Conservation (phyloP, 2,329 filamentous ascomycete genomes). For the Fusarium devonianum region DNA sequence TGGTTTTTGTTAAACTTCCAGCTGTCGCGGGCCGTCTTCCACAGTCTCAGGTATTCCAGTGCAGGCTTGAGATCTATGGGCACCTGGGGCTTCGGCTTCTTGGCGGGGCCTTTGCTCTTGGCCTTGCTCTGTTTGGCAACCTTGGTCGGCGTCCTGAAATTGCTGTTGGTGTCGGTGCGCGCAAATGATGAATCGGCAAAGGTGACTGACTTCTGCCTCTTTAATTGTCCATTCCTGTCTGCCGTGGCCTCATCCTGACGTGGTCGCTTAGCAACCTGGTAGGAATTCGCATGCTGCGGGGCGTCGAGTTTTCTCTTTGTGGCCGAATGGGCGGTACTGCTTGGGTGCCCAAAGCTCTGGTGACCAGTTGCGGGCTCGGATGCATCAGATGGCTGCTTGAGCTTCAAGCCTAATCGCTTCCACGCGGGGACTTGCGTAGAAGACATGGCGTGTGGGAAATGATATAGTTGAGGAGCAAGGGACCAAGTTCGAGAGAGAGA, state of each 20-base stretch:
- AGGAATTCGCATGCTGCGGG: conserved; percentile 44
- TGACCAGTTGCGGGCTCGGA: conserved; percentile 43
- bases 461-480: conserved; percentile 17
- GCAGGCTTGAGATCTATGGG: conserved; percentile 65
- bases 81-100: conserved; percentile 50
- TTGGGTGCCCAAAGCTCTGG: conserved; percentile 50
- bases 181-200: conserved; percentile 55
- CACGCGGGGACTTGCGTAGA: conserved; percentile 62
- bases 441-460: conserved; percentile 47
- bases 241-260: conserved; percentile 42
- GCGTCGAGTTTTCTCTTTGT: conserved; percentile 52
- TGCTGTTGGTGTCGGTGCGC: conserved; percentile 32
- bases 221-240: conserved; percentile 43
- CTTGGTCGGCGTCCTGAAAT: conserved; percentile 46
- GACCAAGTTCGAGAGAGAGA: background rate
- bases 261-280: conserved; percentile 46
- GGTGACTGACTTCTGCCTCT: conserved; percentile 57
- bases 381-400: conserved; percentile 54
- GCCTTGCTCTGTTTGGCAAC: conserved; percentile 43
- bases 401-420: conserved; percentile 70
- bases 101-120: conserved; percentile 48
- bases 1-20: conserved; percentile 99
- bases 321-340: conserved; percentile 45
- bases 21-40: conserved; percentile 70
- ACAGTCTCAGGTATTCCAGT: conserved; percentile 78